Evolutionary conservation across 805 yeast species (phyloP), one percentile per base, ranked within the genome.

Genomic region (Candida ortonii): DNA sequence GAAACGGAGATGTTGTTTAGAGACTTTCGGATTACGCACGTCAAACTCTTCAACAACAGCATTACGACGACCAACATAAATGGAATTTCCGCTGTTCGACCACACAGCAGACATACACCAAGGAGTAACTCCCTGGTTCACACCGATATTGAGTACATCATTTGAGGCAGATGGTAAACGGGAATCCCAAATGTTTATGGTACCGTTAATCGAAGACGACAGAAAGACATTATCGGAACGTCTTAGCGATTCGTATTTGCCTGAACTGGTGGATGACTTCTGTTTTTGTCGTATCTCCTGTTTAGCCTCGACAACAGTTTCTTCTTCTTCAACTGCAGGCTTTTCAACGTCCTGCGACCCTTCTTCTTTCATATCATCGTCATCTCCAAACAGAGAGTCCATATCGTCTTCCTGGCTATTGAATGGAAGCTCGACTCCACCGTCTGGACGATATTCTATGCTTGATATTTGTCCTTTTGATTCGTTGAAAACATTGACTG

Each of bases 41-140:
- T 80, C 80, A 34, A 74, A 73, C 50, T 81, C 86, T 47, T 90
- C 96, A 5, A 90, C 87, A 1, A 81, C 69, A 28, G 93, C 82
- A 55, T 90, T 93, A 58, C 98, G 73, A 44, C 98, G 72, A 0
- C 97, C 99, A 3, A 80, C 87, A 52, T 70, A 90, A 5, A 88
- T 68, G 25, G 64, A 68, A 37, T 84, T 80, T 8, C 98, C 98
- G 50, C 82, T 80, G 33, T 67, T 67, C 7, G 95, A 80, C 97
- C 97, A 90, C 36, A 84, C 76, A 0, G 96, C 76, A 6, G 86
- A 74, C 72, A 83, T 78, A 58, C 95, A 83, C 97, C 97, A 93
- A 0, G 97, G 97, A 0, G 97, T 96, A 0, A 82, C 72, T 1
- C 76, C 76, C 7, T 71, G 63, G 1, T 86, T 80, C 1, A 80